Evolutionary conservation across 129 eudicot species (phyloP), one percentile per base, ranked within the genome.

Genomic region (Centella asiatica): DNA sequence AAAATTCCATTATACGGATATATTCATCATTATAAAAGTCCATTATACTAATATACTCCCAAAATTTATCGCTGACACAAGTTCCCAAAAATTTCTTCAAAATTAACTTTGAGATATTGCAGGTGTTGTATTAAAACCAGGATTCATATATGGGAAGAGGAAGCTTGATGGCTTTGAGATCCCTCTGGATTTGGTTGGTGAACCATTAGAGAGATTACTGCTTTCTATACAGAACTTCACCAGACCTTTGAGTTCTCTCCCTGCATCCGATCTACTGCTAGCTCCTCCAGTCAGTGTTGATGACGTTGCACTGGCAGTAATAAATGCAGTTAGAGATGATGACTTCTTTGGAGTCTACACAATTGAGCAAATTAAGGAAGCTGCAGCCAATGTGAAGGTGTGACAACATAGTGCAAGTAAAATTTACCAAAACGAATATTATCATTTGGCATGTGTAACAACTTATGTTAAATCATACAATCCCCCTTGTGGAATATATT

Each of bases 61-160:
- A 31, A 31, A 29, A 14, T n/a, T 20, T 56, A 36, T 56, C 18
- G 9, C 14, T 56, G 22, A 24, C 61, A 31, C 23, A 24, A 6
- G 26, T 31, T 66, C 57, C 57, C 14, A 19, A 59, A 24, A 28
- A 15, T 57, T 33, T 56, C 52, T 23, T n/a, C 23, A 22, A 44
- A 34, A 18, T 12, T 39, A 17, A 70, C 47, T 45, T 44, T 45
- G 49, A 54, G 32, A 27, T 47, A 60, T 9, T 67, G 76, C 77
- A 90, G 99, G 99, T 57, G 96, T 92, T 18, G 95, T 92, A 14
- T 60, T 92, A 56, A 84, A 96, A 67, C 99, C 99, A 0, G 99
- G 82, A 13, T 92, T 92, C 68, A 87, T 92, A 74, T 92, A 92
- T 18, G 99, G 99, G 55, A 92, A 92, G 79, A 80, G 99, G 63